A percentile compares a stretch with the other conserved stretches of the same genome.
phyloP scores from a whole-genome alignment of 2,329 filamentous ascomycete species.

The Cercospora berteroae region DNA sequence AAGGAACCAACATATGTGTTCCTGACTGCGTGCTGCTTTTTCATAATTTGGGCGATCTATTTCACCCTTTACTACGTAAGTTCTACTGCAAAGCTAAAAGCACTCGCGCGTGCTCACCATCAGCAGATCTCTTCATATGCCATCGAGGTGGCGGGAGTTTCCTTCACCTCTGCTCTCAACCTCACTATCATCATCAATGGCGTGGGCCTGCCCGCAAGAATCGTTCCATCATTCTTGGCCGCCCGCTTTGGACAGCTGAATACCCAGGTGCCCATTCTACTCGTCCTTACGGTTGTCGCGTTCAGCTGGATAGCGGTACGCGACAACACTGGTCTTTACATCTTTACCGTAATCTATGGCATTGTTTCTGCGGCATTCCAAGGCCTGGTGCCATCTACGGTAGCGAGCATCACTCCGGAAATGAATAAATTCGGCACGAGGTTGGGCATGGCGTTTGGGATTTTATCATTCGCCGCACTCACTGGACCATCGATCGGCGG shows the following conservation, averaged over 20 bases:
- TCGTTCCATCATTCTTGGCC: constrained; percentile 54
- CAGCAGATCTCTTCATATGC: constrained; percentile 39
- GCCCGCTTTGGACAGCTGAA: constrained; percentile 59
- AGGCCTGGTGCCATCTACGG: constrained; percentile 45
- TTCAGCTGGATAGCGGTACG: constrained; percentile 58
- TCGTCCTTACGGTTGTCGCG: constrained; percentile 49
- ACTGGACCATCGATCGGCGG: constrained; percentile 51
- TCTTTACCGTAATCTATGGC: constrained; percentile 47
- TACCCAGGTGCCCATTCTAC: constrained; percentile 51
- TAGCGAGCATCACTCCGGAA: constrained; percentile 47
- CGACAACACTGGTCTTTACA: constrained; percentile 41
- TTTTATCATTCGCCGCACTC: constrained; percentile 46
- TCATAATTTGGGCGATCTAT: constrained; percentile 39
- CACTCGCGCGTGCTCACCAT: background rate
- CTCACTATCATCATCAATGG: constrained; percentile 60
- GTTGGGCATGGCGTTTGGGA: constrained; percentile 49
- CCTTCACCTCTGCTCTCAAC: constrained; percentile 51
- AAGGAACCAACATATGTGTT: constrained; percentile 43
- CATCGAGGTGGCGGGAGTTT: constrained; percentile 39
- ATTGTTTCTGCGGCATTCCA: constrained; percentile 47
- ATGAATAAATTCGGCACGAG: constrained; percentile 48
- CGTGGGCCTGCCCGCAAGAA: constrained; percentile 55
- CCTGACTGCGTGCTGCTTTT: constrained; percentile 37
- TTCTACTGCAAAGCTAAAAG: background rate
- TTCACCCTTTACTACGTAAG: constrained; percentile 49